Evolutionary conservation across 2,329 filamentous ascomycete species (phyloP).

Genomic region (Cercospora beticola): DNA sequence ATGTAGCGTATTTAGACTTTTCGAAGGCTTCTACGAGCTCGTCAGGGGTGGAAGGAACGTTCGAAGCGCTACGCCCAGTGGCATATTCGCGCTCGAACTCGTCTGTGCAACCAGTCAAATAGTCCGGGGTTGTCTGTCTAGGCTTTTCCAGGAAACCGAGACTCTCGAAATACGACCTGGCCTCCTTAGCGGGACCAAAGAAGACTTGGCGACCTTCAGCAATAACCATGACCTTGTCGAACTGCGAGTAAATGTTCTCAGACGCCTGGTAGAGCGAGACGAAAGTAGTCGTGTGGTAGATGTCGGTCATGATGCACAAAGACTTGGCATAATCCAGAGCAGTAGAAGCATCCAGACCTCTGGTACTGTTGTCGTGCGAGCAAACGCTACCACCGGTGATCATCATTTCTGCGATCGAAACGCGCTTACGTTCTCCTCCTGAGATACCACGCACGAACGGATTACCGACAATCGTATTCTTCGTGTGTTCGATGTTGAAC

Average conservation of each 20-base stretch:
- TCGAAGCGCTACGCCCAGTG: slow-evolving; percentile 61
- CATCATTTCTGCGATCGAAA: slow-evolving; percentile 52
- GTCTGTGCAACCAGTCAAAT: slow-evolving; percentile 78
- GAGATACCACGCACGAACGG: slow-evolving; percentile 73
- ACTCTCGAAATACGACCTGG: slow-evolving; percentile 71
- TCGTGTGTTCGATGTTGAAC: slow-evolving; percentile 91
- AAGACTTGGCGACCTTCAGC: slow-evolving; percentile 74
- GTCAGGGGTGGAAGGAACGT: slow-evolving; percentile 68
- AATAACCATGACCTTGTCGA: slow-evolving; percentile 83
- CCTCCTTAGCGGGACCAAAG: slow-evolving; percentile 67
- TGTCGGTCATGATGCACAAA: slow-evolving; percentile 66
- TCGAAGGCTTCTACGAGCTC: slow-evolving; percentile 69
- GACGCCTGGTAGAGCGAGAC: slow-evolving; percentile 85
- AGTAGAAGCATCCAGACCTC: slow-evolving; percentile 51
- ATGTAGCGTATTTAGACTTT: slow-evolving; percentile 59
- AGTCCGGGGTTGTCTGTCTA: slow-evolving; percentile 77
- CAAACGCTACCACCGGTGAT: slow-evolving; percentile 43
- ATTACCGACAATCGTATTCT: slow-evolving; percentile 80
- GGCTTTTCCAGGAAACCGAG: slow-evolving; percentile 74
- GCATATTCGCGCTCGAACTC: slow-evolving; percentile 79
- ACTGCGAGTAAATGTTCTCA: slow-evolving; percentile 74
- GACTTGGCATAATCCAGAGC: slow-evolving; percentile 52
- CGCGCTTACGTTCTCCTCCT: slow-evolving; percentile 52
- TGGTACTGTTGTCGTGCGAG: slow-evolving; percentile 50
- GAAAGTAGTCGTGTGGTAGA: slow-evolving; percentile 80